Percentiles rank a stretch among this genome's conserved stretches.
Conservation (phyloP, 1,284 basidiomycete genomes). For the Ustilago cynodontis region DNA sequence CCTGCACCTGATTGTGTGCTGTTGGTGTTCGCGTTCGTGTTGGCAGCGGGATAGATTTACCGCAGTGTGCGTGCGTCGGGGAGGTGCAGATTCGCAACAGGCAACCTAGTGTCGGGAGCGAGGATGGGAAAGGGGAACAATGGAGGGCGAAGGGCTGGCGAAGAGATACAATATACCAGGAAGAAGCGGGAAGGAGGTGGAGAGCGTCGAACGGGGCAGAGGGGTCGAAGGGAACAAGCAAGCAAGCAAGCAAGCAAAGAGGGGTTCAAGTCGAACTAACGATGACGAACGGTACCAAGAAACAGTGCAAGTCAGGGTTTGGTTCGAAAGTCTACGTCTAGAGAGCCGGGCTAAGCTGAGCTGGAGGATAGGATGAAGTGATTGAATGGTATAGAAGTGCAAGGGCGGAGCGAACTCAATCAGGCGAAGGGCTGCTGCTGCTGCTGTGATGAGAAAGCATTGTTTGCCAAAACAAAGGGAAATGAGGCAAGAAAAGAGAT, state of each 20-base stretch:
- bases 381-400: not conserved
- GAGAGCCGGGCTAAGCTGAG: not conserved
- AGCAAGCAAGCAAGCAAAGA: not conserved
- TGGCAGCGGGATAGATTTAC: not conserved
- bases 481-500: not conserved
- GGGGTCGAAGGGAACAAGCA: not conserved
- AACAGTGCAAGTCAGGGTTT: not conserved
- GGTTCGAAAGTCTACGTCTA: not conserved
- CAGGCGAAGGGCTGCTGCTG: not conserved
- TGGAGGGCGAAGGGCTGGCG: not conserved
- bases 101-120: not conserved
- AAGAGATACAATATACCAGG: no score
- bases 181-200: not conserved
- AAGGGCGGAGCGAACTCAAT: not conserved
- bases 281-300: conserved; percentile 20
- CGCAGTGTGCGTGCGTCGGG: not conserved
- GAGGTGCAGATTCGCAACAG: not conserved
- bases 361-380: not conserved
- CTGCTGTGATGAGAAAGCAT: conserved; percentile 2
- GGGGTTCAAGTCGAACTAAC: conserved; percentile 1
- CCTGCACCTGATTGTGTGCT: not conserved
- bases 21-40: conserved; percentile 2
- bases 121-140: not conserved
- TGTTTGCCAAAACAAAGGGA: not conserved
- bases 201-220: not conserved